phyloP scores from a whole-genome alignment of 768 basidiomycete genomes.

The Russula griseocarnosa region DNA sequence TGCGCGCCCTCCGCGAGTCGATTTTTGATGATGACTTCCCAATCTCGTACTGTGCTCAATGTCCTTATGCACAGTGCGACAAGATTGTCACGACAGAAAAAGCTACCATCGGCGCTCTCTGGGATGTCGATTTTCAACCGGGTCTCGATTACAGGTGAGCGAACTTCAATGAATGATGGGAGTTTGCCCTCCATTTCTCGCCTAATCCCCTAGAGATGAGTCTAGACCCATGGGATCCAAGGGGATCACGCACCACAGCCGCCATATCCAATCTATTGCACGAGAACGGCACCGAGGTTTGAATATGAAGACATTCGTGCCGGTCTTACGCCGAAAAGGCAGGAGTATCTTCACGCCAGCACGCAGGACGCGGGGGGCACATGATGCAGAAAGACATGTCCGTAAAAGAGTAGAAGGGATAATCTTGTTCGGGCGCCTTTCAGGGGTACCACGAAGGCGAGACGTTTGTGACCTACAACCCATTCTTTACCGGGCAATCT shows the following conservation, averaged over 20 bases:
- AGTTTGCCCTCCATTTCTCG: constrained; percentile 66
- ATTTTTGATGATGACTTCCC: constrained; percentile 55
- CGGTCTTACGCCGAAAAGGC: constrained; percentile 52
- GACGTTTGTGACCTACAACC: constrained; percentile 66
- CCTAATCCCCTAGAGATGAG: constrained; percentile 41
- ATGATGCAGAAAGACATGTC: constrained; percentile 80
- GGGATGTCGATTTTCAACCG: constrained; percentile 63
- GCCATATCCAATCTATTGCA: constrained; percentile 88
- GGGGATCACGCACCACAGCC: constrained; percentile 54
- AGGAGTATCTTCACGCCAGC: constrained; percentile 43
- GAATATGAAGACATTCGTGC: constrained; percentile 84
- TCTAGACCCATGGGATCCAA: background rate
- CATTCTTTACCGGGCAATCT: constrained; percentile 63
- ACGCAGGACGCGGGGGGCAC: constrained; percentile 53
- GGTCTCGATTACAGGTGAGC: constrained; percentile 62
- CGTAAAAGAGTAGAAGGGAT: constrained; percentile 85
- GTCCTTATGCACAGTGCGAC: constrained; percentile 57
- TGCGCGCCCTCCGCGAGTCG: constrained; percentile 51
- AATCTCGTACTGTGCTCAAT: constrained; percentile 53
- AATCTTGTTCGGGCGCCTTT: constrained; percentile 56
- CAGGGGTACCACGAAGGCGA: constrained; percentile 77
- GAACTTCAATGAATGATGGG: constrained; percentile 65
- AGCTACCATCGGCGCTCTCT: constrained; percentile 39
- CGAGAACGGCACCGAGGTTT: constrained; percentile 74
- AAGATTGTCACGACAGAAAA: constrained; percentile 60